A percentile compares a stretch with the other conserved stretches of the same genome.
These are phyloP conservation scores for Parmales sp. DNA, from an alignment of 108 stramenopile species.

Conservation along the genomic window DNA sequence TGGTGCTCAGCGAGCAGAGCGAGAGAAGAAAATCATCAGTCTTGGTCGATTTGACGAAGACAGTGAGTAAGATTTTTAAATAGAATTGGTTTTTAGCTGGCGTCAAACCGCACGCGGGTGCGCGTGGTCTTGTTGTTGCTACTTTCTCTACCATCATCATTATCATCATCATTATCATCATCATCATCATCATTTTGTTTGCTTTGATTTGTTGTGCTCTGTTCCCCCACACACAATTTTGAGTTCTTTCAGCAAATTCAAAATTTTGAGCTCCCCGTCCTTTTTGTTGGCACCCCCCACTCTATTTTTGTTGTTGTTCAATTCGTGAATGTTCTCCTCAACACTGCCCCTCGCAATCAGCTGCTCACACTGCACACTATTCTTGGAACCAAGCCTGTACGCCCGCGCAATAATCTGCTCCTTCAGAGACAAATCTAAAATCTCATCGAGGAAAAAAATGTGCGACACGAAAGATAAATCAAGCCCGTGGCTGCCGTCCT, in stretches of 20 bases:
- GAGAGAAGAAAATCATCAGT: no score
- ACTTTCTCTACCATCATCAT: not conserved
- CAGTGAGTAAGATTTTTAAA: no score
- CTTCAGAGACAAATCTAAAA: slow-evolving; percentile 62
- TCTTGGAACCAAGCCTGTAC: slow-evolving; percentile 82
- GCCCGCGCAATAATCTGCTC: slow-evolving; percentile 79
- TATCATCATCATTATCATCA: not conserved
- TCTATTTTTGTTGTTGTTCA: slow-evolving; percentile 16
- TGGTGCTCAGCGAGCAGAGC: no score
- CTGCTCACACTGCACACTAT: slow-evolving; percentile 71
- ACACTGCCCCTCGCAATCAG: slow-evolving; percentile 66
- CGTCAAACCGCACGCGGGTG: no score
- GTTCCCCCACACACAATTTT: not conserved
- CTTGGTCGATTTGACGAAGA: no score
- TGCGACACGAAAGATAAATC: slow-evolving; percentile 89
- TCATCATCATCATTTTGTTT: not conserved
- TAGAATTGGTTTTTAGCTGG: no score
- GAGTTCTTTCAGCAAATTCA: not conserved
- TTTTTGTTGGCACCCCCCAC: not conserved
- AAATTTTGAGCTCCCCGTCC: not conserved
- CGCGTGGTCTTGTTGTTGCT: no score
- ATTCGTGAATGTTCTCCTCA: slow-evolving; percentile 62
- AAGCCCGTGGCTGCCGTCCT: slow-evolving; percentile 83
- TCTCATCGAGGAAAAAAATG: slow-evolving; percentile 77
- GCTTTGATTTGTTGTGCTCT: not conserved